Base-by-base conservation (phyloP, 2,329 filamentous ascomycete species). In the Harringtonia lauricola region DNA sequence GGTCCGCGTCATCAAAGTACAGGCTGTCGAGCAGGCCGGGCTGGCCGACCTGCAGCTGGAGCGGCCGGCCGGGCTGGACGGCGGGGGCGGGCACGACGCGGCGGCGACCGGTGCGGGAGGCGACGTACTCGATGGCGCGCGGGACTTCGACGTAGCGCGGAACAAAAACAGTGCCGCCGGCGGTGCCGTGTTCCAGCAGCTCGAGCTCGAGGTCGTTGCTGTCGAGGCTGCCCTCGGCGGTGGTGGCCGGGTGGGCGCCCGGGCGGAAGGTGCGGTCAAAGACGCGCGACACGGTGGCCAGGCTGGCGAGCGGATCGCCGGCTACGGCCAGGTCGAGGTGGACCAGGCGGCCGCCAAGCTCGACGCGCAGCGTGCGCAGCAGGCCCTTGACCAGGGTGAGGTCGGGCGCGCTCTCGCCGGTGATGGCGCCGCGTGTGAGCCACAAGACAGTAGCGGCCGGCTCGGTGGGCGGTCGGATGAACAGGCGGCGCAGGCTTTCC, bases 301-400 rank as follows among this genome's bases (percentile, higher is more conserved):
- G 15, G n/a, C 36, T 29, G 22, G 22, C 19, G 8, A 42, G 35
- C 48, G 36, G 14, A 14, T 19, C 15, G 28, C 37, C 53, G 54
- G 2, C 50, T 50, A n/a, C 44, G 50, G n/a, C 57, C 13, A 59
- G 43, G 39, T 59, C 59, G 24, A 58, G 37, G 18, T 50, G 48
- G 8, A 48, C 39, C 8, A 48, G 41, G 2, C 41, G 39, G 4
- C 46, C 46, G 19, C 45, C 49, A 8, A 50, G 51, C 49, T 62
- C 59, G 49, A 49, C 48, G 13, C 59, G 57, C 21, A 61, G 49
- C 4, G 56, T 55, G 13, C 61, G 53, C 26, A 60, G 51, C 15
- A 64, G 41, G 10, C 61, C 62, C n/a, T 55, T 45, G 26, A 59
- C 51, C 29, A 60, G 51, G 22, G 54, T 54, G 14, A 60, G 50